Percentiles rank a stretch among this genome's conserved stretches.
phyloP scores from a whole-genome alignment of 2,329 filamentous ascomycete species.

The Monosporascus sp. region DNA sequence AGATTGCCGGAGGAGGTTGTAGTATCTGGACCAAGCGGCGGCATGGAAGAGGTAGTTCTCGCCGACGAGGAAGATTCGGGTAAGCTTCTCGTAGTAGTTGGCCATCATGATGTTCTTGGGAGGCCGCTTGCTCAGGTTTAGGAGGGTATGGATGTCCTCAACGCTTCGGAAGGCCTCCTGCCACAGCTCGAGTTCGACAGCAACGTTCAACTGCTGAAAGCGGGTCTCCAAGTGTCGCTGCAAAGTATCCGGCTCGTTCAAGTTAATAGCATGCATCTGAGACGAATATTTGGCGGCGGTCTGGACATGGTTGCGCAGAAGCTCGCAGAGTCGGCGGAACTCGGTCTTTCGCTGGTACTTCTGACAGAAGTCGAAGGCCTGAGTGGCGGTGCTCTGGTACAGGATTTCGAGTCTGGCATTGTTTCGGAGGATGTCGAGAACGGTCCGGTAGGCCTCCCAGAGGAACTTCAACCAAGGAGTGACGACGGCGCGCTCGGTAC shows the following conservation, averaged over 20 bases:
- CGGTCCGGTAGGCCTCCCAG: constrained; percentile 98
- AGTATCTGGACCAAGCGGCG: constrained; percentile 95
- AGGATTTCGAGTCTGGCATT: constrained; percentile 96
- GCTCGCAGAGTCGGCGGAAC: constrained; percentile 96
- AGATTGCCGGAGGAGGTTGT: constrained; percentile 90
- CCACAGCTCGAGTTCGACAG: constrained; percentile 96
- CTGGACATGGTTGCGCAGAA: constrained; percentile 96
- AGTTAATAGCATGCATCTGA: constrained; percentile 99
- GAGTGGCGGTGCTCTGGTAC: constrained; percentile 96
- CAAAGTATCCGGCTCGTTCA: constrained; percentile 94
- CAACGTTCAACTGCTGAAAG: constrained; percentile 97
- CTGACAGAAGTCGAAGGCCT: constrained; percentile 97
- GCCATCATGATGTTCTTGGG: constrained; percentile 99
- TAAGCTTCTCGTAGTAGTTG: constrained; percentile 99
- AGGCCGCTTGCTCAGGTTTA: constrained; percentile 95
- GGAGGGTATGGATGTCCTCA: constrained; percentile 95
- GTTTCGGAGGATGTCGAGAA: constrained; percentile 97
- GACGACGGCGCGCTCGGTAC: constrained; percentile 95
- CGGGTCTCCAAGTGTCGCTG: constrained; percentile 96
- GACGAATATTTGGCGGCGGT: constrained; percentile 98
- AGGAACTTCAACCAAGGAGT: constrained; percentile 99
- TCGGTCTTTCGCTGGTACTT: constrained; percentile 99
- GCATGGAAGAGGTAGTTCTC: constrained; percentile 99
- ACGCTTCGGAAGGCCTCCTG: constrained; percentile 99
- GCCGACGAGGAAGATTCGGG: constrained; percentile 95